Conservation (phyloP, 495 filamentous ascomycete genomes). For the Lineolata rhizophorae region DNA sequence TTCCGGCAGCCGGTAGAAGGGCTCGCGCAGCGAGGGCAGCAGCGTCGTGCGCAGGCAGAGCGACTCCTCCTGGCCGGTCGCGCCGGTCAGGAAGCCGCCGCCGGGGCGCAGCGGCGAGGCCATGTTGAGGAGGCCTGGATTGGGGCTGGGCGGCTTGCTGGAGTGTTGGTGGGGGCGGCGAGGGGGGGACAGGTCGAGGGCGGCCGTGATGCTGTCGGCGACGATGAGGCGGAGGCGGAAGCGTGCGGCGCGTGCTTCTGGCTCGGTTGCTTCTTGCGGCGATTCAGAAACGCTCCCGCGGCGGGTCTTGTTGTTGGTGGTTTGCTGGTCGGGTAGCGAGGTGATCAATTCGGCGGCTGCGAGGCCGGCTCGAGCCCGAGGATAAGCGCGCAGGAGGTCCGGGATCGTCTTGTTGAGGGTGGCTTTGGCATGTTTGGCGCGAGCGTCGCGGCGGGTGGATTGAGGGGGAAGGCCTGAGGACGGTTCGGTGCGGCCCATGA, state of each 20-base stretch:
- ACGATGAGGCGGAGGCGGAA: conserved; percentile 16
- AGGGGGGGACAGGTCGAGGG: conserved; percentile 16
- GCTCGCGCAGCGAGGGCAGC: conserved; percentile 14
- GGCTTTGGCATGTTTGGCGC: conserved; percentile 26
- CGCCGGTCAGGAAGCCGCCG: conserved; percentile 14
- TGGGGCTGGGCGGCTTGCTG: conserved; percentile 5
- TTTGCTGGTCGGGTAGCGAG: no score
- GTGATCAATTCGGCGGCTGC: conserved; percentile 26
- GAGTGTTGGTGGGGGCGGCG: conserved; percentile 3
- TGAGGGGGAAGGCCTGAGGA: conserved; percentile 9
- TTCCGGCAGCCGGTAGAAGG: conserved; percentile 17
- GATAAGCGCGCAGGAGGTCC: conserved; percentile 22
- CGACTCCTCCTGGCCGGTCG: conserved; percentile 19
- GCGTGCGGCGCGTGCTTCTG: conserved; percentile 2
- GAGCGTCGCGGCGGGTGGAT: conserved; percentile 13
- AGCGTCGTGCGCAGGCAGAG: conserved; percentile 19
- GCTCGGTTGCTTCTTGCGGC: no score
- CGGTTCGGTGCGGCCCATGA: conserved; percentile 10
- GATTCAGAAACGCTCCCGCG: not conserved
- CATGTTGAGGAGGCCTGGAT: conserved; percentile 17
- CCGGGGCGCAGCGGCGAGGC: conserved; percentile 12
- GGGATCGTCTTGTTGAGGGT: conserved; percentile 31
- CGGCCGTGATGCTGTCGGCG: conserved; percentile 27
- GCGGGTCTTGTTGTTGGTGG: conserved; percentile 3
- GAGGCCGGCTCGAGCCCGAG: conserved; percentile 26